Evolutionary conservation across 1,284 basidiomycete species (phyloP).

Genomic region (Naganishia albida): DNA sequence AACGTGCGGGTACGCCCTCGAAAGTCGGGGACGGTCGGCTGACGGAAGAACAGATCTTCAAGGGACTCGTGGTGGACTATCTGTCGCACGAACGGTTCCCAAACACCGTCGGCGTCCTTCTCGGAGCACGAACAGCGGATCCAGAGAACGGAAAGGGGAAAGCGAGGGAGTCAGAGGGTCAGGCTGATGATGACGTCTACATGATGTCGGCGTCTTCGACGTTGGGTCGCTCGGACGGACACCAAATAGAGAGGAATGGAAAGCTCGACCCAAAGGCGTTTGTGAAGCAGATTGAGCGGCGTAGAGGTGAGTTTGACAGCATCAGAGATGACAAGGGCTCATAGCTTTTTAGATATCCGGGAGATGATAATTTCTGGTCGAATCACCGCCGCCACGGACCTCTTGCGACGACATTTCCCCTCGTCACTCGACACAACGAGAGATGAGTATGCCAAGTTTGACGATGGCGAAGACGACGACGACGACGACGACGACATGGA

Average conservation of each 20-base stretch:
- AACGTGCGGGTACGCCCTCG: background rate
- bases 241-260: background rate
- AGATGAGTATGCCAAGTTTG: constrained; percentile 1
- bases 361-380: constrained; percentile 5
- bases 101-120: constrained; percentile 7
- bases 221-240: background rate
- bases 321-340: background rate
- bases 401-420: constrained; percentile 8
- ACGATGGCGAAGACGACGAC: constrained; percentile 7
- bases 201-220: constrained; percentile 17
- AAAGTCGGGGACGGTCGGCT: background rate
- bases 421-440: constrained; percentile 1
- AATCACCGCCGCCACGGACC: constrained; percentile 5
- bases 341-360: constrained; percentile 9
- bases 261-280: constrained; percentile 1
- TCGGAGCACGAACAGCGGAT: background rate
- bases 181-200: constrained; percentile 14
- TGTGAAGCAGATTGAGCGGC: constrained; percentile 26
- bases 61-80: constrained; percentile 27
- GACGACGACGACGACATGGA: constrained; percentile 22
- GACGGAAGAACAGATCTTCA: constrained; percentile 19
- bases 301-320: constrained; percentile 15
- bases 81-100: constrained; percentile 27
- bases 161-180: background rate
- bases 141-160: background rate